A percentile compares a stretch with the other conserved stretches of the same genome.
phyloP scores from a whole-genome alignment of 164 flowering plant species.

The Cinnamomum chago region DNA sequence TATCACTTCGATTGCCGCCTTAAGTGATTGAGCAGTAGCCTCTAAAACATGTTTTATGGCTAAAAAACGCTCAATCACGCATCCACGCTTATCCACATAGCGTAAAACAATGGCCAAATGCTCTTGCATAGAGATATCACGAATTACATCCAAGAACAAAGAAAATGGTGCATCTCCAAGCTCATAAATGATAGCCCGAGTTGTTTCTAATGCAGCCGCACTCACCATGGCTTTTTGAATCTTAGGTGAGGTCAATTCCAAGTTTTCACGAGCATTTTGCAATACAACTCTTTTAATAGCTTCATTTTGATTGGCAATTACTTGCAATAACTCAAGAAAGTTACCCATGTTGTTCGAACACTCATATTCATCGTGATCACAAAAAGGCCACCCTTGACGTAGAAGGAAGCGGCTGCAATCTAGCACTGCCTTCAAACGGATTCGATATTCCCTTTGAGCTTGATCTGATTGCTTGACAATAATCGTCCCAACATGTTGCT shows the following conservation, averaged over 20 bases:
- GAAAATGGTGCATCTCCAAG: conserved; percentile 1
- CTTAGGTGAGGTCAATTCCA: background rate
- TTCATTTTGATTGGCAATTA: background rate
- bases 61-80: background rate
- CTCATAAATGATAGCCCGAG: background rate
- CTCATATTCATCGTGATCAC: too few relatives aligned
- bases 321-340: background rate
- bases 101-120: background rate
- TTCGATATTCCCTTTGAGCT: too few relatives aligned
- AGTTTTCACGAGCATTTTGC: background rate
- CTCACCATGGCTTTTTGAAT: background rate
- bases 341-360: background rate
- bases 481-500: too few relatives aligned
- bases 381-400: too few relatives aligned
- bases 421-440: too few relatives aligned
- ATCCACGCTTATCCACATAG: background rate
- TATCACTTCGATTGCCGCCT: background rate
- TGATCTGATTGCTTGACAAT: too few relatives aligned
- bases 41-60: background rate
- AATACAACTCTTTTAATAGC: background rate
- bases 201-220: background rate
- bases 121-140: background rate
- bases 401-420: too few relatives aligned
- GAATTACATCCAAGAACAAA: background rate
- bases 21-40: background rate